Base-by-base conservation (phyloP, 2,329 filamentous ascomycete species). In the Epichloe sylvatica region DNA sequence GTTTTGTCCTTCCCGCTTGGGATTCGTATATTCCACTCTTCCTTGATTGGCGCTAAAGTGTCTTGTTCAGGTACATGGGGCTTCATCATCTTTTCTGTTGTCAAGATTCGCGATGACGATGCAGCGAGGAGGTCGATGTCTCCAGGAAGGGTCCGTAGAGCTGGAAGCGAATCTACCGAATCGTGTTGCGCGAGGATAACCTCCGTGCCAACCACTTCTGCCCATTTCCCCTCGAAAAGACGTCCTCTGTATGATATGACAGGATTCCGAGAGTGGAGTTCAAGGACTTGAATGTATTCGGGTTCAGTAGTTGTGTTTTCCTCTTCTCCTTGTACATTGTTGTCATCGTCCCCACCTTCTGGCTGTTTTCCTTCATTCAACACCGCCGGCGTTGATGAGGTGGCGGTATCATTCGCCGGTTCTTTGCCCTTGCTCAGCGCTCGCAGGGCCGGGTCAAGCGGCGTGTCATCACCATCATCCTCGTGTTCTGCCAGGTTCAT, bases 161-260 rank as follows among this genome's bases (percentile, higher is more conserved):
- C 61, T 3, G 73, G 71, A 2, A 72, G 62, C 17, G 53, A 30
- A 19, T 49, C 19, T 4, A 30, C 17, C 13, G 51, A 49, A 38
- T 66, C 57, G 47, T 72, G 75, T 15, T 66, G 67, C 1, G 74
- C 75, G 58, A 96, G 83, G 40, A 94, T 77, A 55, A 90, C 70
- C 56, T 94, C 87, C 0, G 89, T 94, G 36, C 91, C 91, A 41
- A 94, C 78, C 52, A 88, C 84, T 53, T 86, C 80, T 11, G 80
- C 77, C 91, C 91, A 97, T 43, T 79, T 70, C 55, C 88, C 91
- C 54, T 80, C 81, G 62, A 90, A 92, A 21, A 94, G 70, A 53
- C 83, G 78, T 33, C 84, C 85, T 51, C 83, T 77, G 66, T 94
- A 94, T 21, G 84, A 84, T 52, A 95, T 75, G 30, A 95, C 70